Evolutionary conservation across 2,329 filamentous ascomycete species (phyloP).

Genomic region (Orbilia javanica): DNA sequence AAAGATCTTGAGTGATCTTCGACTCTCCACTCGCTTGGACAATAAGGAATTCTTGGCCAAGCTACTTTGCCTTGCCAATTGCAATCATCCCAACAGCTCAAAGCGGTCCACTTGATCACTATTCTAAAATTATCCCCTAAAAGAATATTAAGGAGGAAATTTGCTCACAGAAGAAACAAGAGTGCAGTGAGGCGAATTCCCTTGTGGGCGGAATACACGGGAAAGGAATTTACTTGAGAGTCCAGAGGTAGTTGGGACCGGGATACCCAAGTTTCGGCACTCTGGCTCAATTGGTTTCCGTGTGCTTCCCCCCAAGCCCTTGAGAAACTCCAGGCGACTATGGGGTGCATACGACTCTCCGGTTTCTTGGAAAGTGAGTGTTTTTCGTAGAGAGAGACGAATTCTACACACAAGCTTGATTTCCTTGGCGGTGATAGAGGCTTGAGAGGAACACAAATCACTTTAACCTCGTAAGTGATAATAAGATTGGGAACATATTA

Average conservation of each 20-base stretch:
- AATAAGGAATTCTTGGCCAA: constrained; percentile 4
- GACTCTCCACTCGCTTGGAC: constrained; percentile 27
- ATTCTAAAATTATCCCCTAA: constrained; percentile 39
- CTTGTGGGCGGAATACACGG: constrained; percentile 34
- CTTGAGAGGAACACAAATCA: constrained; percentile 14
- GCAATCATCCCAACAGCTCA: constrained; percentile 1
- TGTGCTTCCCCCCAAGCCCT: constrained; percentile 15
- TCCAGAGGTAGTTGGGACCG: neutral
- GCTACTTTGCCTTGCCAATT: constrained; percentile 26
- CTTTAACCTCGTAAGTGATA: neutral
- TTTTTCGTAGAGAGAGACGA: constrained; percentile 11
- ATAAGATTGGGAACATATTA: neutral
- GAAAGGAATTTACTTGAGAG: constrained; percentile 4
- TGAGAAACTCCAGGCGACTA: neutral
- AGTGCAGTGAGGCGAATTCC: constrained; percentile 25
- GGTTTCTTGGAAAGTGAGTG: neutral
- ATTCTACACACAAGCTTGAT: neutral
- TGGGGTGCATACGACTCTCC: neutral
- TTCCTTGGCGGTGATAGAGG: constrained; percentile 15
- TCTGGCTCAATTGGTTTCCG: constrained; percentile 8
- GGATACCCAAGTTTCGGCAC: constrained; percentile 25
- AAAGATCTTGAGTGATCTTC: constrained; percentile 32
- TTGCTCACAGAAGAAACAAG: constrained; percentile 18
- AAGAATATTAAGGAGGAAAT: constrained; percentile 54
- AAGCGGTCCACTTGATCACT: constrained; percentile 22